phyloP scores from a whole-genome alignment of 2,329 filamentous ascomycete species.

The Periconia digitata region DNA sequence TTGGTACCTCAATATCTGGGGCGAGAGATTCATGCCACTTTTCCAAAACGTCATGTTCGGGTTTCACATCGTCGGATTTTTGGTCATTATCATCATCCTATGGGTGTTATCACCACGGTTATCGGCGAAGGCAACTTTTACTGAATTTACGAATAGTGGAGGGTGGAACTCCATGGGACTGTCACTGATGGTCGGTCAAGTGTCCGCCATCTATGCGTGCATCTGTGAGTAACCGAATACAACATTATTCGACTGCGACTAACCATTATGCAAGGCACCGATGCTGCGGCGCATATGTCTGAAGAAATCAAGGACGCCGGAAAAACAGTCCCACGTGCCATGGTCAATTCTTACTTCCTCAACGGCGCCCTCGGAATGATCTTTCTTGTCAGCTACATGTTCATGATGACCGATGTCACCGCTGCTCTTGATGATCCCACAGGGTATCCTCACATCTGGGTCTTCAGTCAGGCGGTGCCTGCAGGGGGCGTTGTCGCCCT shows the following conservation, averaged over 20 bases:
- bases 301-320: slow-evolving; percentile 49
- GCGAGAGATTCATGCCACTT: slow-evolving; percentile 32
- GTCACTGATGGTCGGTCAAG: slow-evolving; percentile 45
- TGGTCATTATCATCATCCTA: slow-evolving; percentile 46
- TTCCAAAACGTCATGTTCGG: slow-evolving; percentile 40
- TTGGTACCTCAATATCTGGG: slow-evolving; percentile 46
- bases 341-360: slow-evolving; percentile 45
- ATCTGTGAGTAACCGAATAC: slow-evolving; percentile 27
- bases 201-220: slow-evolving; percentile 40
- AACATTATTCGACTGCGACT: too few relatives aligned
- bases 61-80: slow-evolving; percentile 49
- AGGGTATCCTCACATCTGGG: slow-evolving; percentile 40
- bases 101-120: slow-evolving; percentile 37
- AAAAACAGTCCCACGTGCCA: slow-evolving; percentile 44
- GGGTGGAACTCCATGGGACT: slow-evolving; percentile 44
- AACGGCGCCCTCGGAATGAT: slow-evolving; percentile 42
- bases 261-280: slow-evolving; percentile 27
- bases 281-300: slow-evolving; percentile 47
- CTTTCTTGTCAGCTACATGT: slow-evolving; percentile 37
- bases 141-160: slow-evolving; percentile 39
- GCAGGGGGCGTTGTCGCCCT: slow-evolving; percentile 31
- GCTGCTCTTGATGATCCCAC: slow-evolving; percentile 30
- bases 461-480: slow-evolving; percentile 30
- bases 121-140: slow-evolving; percentile 34
- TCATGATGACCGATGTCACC: slow-evolving; percentile 35